Base-by-base conservation (phyloP, 768 basidiomycete genomes). In the Pleurotus tuber-regium region DNA sequence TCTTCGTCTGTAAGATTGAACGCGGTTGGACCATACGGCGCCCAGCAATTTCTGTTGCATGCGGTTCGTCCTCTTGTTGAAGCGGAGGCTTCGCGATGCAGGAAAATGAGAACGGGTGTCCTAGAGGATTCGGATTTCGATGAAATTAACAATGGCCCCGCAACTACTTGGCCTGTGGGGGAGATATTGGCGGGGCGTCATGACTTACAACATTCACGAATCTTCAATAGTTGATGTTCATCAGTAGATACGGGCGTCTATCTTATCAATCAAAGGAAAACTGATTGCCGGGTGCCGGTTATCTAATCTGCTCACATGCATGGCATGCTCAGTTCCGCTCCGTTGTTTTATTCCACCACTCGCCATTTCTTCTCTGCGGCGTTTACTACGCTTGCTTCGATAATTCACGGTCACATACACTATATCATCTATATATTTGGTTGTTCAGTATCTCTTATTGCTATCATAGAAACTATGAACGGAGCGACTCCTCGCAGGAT, bases 1-100 rank as follows among this genome's bases (percentile, higher is more conserved):
- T 98, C 95, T 6, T 92, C 95, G 4, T 86, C 93, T 1, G 89
- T 99, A 14, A 83, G 97, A 5, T 75, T 98, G 61, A 98, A 98
- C 66, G 80, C 81, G 21, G 77, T 97, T 57, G 97, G 97, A 0
- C 97, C 97, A 0, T 99, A 99, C 66, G 82, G 82, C 16, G 82
- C 97, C 0, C 94, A 98, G 60, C 92, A 94, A 57, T 69, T 96
- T 14, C 73, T 99, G 6, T 69, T 95, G 39, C 87, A 89, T 59
- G 76, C 79, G 18, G 74, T 90, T 9, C 75, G 77, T n/a, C 77
- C 80, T 0, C 65, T 96, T 36, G 81, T 97, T 28, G 78, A 81
- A 4, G 64, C 67, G 3, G 79, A 87, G 54, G 61, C 76, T 4
- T 54, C 59, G 1, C 72, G 68, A 48, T 82, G 77, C 58, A 69